Evolutionary conservation across 106 monocot genomes (phyloP).

Genomic region (Xerophyta viscosa): DNA sequence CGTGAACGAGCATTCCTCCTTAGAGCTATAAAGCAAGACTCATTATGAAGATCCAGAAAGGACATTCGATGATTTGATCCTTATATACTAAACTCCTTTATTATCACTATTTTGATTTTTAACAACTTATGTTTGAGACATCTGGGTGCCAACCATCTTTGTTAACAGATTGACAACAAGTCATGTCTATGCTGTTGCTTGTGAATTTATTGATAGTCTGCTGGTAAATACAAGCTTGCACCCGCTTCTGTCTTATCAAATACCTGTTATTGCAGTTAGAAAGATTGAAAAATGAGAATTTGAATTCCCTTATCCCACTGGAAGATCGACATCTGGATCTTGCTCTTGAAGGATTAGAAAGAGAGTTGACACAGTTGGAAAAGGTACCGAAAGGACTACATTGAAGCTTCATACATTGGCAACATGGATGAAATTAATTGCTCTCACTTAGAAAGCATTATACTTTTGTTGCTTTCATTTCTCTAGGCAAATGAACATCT

Average conservation of each 20-base stretch:
- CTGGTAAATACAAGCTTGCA: not conserved
- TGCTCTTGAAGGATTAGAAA: conserved; percentile 54
- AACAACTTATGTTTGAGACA: no score
- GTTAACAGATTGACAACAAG: no score
- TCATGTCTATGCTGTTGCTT: no score
- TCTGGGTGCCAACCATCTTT: no score
- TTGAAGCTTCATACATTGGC: not conserved
- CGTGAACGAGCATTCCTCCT: no score
- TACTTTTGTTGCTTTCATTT: no score
- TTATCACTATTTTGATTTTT: no score
- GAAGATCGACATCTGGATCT: conserved; percentile 38
- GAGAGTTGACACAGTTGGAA: conserved; percentile 57
- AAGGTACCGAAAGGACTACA: conserved; percentile 33
- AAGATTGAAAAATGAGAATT: conserved; percentile 67
- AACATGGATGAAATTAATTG: not conserved
- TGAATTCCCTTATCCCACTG: conserved; percentile 35
- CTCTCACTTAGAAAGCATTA: not conserved
- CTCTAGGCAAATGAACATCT: conserved; percentile 75
- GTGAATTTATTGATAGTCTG: no score
- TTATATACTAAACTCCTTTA: no score
- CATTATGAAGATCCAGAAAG: no score
- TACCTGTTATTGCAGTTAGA: conserved; percentile 45
- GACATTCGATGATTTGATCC: no score
- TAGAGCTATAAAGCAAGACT: no score
- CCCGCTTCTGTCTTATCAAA: not conserved